Conservation (phyloP, 1,284 basidiomycete species). For the Sanguinoderma infundibulare region DNA sequence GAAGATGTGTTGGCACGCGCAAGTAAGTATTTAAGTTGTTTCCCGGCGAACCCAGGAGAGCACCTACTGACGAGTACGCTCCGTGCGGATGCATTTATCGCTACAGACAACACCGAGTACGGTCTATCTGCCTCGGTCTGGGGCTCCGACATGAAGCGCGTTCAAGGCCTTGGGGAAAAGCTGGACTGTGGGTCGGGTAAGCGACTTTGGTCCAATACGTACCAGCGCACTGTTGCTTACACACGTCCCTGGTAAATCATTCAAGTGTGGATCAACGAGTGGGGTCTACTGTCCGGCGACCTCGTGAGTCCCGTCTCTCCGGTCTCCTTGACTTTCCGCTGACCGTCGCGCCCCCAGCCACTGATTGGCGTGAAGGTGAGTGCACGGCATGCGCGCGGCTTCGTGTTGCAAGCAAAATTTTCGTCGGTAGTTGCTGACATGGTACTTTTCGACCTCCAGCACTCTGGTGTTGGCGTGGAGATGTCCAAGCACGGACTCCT, state of each 20-base stretch:
- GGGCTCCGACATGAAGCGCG: slow-evolving; percentile 8
- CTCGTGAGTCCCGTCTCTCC: slow-evolving; percentile 13
- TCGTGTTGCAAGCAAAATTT: too few species aligned
- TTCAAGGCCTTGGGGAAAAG: slow-evolving; percentile 6
- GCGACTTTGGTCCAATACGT: too few species aligned
- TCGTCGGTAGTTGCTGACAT: too few species aligned
- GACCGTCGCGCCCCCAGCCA: not conserved
- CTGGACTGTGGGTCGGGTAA: slow-evolving; percentile 10
- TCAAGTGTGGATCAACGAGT: slow-evolving; percentile 18
- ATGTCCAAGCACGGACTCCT: slow-evolving; percentile 12
- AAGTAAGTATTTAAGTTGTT: slow-evolving; percentile 13
- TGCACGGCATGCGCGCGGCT: too few species aligned
- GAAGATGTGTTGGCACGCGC: slow-evolving; percentile 19
- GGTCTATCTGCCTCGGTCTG: slow-evolving; percentile 12
- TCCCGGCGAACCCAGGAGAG: not conserved
- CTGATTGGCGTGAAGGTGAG: not conserved
- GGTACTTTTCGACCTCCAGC: not conserved
- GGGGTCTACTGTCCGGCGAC: slow-evolving; percentile 3
- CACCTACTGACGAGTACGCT: too few species aligned
- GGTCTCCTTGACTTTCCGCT: not conserved
- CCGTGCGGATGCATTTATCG: not conserved
- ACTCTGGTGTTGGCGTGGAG: slow-evolving; percentile 15
- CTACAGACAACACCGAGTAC: slow-evolving; percentile 14
- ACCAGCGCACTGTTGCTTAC: too few species aligned
- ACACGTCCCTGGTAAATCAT: too few species aligned